phyloP scores from a whole-genome alignment of 495 filamentous ascomycete species.

The Neurospora sp. region DNA sequence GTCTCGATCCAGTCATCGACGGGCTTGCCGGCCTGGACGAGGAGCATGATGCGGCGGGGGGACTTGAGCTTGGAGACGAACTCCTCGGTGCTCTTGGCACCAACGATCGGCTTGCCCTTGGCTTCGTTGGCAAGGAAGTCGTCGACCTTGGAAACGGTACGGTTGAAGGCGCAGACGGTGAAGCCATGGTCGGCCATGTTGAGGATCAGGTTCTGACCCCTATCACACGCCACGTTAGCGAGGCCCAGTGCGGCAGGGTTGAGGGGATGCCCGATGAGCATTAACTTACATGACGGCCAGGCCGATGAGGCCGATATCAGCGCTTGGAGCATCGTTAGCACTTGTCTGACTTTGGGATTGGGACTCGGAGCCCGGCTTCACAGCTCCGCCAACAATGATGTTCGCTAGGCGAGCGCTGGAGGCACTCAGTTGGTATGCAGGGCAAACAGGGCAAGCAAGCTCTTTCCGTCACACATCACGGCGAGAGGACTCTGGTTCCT shows the following conservation, averaged over 20 bases:
- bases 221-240: conserved; percentile 14
- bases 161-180: conserved; percentile 95
- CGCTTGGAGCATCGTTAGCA: conserved; percentile 45
- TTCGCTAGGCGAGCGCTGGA: conserved; percentile 75
- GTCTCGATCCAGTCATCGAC: conserved; percentile 98
- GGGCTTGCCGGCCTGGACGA: conserved; percentile 94
- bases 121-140: conserved; percentile 88
- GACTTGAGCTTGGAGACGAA: conserved; percentile 93
- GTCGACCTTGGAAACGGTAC: conserved; percentile 95
- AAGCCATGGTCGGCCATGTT: conserved; percentile 96
- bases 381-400: conserved; percentile 61
- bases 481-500: background rate
- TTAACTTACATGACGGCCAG: conserved; percentile 83
- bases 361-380: conserved; percentile 26
- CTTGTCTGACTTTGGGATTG: conserved; percentile 20
- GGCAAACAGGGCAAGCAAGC: conserved; percentile 11
- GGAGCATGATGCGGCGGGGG: conserved; percentile 91
- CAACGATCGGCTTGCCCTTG: conserved; percentile 88
- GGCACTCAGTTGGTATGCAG: conserved; percentile 40
- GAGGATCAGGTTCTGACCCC: conserved; percentile 89
- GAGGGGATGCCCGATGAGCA: conserved; percentile 2
- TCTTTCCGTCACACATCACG: background rate
- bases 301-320: conserved; percentile 98
- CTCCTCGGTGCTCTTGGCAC: conserved; percentile 88
- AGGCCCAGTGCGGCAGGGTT: background rate